A percentile compares a stretch with the other conserved stretches of the same genome.
Evolutionary conservation across 495 filamentous ascomycete genomes (phyloP).

Genomic region (Neurospora cerealis): DNA sequence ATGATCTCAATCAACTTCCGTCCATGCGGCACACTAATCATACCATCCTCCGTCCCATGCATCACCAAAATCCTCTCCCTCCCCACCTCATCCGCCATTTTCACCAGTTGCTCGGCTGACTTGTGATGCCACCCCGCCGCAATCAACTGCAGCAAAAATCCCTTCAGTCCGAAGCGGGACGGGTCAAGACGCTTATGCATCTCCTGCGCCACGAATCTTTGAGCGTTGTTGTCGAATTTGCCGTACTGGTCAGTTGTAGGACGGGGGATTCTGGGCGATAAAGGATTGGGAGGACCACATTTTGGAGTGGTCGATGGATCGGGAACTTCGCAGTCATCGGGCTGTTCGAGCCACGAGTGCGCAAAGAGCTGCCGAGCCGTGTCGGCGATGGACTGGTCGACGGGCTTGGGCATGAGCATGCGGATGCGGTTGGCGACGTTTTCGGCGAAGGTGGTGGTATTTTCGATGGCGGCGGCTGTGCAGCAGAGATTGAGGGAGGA

Average conservation of each 20-base stretch:
- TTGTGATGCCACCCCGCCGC: constrained; percentile 77
- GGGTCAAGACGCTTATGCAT: constrained; percentile 51
- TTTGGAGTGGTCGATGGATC: constrained; percentile 11
- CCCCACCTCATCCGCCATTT: constrained; percentile 55
- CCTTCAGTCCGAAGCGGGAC: constrained; percentile 46
- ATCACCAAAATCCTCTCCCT: constrained; percentile 61
- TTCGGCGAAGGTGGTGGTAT: constrained; percentile 43
- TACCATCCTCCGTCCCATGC: constrained; percentile 63
- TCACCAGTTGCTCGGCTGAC: constrained; percentile 47
- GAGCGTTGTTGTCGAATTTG: constrained; percentile 65
- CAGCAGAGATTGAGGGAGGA: constrained; percentile 57
- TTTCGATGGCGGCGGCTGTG: constrained; percentile 62
- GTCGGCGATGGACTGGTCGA: constrained; percentile 40
- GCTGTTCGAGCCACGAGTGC: constrained; percentile 44
- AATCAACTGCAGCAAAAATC: constrained; percentile 67
- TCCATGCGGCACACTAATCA: constrained; percentile 63
- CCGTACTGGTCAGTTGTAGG: too few relatives aligned
- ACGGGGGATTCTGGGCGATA: background rate
- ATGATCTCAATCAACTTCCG: constrained; percentile 45
- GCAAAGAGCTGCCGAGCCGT: constrained; percentile 53
- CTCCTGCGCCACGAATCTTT: constrained; percentile 71
- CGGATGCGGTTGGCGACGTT: constrained; percentile 58
- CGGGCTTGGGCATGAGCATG: constrained; percentile 58
- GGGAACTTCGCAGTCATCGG: constrained; percentile 47
- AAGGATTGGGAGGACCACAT: constrained; percentile 5